phyloP scores from a whole-genome alignment of 2,329 filamentous ascomycete genomes.

The Grosmannia clavigera region DNA sequence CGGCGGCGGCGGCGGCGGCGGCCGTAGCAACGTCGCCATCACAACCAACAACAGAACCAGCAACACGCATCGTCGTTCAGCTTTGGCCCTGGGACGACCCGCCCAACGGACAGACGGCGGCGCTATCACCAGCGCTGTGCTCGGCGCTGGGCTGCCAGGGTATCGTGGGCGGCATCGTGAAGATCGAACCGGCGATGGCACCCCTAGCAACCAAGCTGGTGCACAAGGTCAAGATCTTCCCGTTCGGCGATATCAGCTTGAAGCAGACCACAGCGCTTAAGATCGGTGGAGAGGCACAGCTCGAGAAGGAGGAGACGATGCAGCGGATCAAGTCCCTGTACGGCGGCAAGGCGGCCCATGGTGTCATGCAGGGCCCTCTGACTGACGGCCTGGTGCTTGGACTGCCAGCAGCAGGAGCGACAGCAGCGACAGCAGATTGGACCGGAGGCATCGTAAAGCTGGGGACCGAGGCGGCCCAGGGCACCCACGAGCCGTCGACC shows the following conservation, averaged over 20 bases:
- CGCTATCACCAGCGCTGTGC: slow-evolving; percentile 68
- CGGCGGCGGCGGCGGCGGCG: neutral
- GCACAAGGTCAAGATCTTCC: slow-evolving; percentile 61
- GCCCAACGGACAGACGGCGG: slow-evolving; percentile 67
- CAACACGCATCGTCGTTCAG: slow-evolving; percentile 62
- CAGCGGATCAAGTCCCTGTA: slow-evolving; percentile 64
- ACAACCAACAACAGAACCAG: slow-evolving; percentile 22
- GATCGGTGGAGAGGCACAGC: slow-evolving; percentile 77
- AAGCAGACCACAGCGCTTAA: slow-evolving; percentile 47
- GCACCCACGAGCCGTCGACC: slow-evolving; percentile 15
- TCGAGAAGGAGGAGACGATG: slow-evolving; percentile 65
- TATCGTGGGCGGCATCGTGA: slow-evolving; percentile 75
- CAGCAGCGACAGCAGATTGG: slow-evolving; percentile 34
- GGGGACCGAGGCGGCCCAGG: slow-evolving; percentile 16
- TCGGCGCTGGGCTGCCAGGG: slow-evolving; percentile 57
- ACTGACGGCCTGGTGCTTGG: slow-evolving; percentile 78
- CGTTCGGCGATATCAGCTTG: slow-evolving; percentile 50
- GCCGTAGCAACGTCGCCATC: neutral
- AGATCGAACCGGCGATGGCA: slow-evolving; percentile 69
- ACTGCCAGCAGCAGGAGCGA: slow-evolving; percentile 37
- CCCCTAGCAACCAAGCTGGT: slow-evolving; percentile 44
- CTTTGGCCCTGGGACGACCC: slow-evolving; percentile 74
- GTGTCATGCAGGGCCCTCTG: slow-evolving; percentile 69
- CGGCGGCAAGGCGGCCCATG: slow-evolving; percentile 40
- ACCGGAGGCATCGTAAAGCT: slow-evolving; percentile 76